Conservation (phyloP, 176 grass and related monocot genomes). For the Phragmites australis region DNA sequence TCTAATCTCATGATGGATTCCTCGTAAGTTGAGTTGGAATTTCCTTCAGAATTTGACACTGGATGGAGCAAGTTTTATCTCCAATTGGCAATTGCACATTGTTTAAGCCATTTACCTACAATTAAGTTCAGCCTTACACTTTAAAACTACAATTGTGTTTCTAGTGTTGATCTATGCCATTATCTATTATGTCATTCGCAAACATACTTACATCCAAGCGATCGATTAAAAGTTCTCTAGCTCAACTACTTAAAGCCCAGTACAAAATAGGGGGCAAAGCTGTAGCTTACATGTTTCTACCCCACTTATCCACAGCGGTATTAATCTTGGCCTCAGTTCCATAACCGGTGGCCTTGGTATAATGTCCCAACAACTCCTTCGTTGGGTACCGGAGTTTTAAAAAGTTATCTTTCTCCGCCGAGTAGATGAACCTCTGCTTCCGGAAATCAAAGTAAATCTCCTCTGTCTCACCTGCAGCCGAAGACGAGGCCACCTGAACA, state of each 20-base stretch:
- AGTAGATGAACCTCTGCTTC: conserved; percentile 96
- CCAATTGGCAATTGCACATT: conserved; percentile 6
- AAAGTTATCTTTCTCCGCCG: conserved; percentile 68
- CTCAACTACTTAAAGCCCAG: conserved; percentile 10
- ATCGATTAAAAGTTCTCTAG: conserved; percentile 19
- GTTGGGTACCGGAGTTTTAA: conserved; percentile 84
- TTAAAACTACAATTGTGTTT: background rate
- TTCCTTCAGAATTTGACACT: background rate
- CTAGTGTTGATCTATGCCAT: background rate
- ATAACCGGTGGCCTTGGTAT: conserved; percentile 78
- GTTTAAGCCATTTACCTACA: background rate
- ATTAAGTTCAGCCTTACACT: background rate
- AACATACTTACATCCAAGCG: background rate
- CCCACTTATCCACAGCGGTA: conserved; percentile 81
- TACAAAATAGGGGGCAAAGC: conserved; percentile 17
- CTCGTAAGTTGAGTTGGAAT: conserved; percentile 7
- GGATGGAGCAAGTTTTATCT: background rate
- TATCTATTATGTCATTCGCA: background rate
- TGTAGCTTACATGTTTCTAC: conserved; percentile 90
- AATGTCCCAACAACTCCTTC: conserved; percentile 69
- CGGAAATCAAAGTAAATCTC: conserved; percentile 98
- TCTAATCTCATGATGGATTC: background rate
- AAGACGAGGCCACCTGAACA: conserved; percentile 71
- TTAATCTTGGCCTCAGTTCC: conserved; percentile 92
- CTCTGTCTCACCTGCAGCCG: conserved; percentile 52